Conservation (phyloP, 176 grass and related monocot genomes). For the Musa schizocarpa region DNA sequence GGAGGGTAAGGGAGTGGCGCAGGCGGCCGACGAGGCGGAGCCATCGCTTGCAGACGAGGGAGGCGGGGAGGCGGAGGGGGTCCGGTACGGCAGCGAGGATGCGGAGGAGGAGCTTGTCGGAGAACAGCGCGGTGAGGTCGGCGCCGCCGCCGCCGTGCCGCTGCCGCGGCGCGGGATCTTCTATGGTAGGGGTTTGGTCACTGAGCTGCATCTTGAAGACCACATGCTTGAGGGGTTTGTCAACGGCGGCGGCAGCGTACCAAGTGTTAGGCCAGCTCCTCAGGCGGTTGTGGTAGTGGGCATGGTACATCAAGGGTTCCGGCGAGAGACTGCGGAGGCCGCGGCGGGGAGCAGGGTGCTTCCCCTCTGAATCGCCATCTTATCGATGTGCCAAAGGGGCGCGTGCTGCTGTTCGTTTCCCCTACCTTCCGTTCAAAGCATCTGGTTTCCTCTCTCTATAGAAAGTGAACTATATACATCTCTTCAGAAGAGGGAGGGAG, state of each 20-base stretch:
- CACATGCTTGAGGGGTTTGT: conserved; percentile 23
- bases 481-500: too few relatives aligned
- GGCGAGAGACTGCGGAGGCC: not conserved
- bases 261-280: conserved; percentile 39
- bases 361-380: not conserved
- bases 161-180: not conserved
- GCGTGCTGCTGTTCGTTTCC: too few relatives aligned
- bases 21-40: conserved; percentile 61
- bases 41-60: conserved; percentile 84
- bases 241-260: conserved; percentile 1
- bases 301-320: conserved; percentile 33
- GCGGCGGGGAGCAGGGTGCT: not conserved
- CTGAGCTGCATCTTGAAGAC: conserved; percentile 18
- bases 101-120: conserved; percentile 52
- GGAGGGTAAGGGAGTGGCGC: conserved; percentile 52
- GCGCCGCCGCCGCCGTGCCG: not conserved
- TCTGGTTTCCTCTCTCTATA: too few relatives aligned
- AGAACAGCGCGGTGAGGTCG: conserved; percentile 14
- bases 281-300: conserved; percentile 16
- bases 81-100: conserved; percentile 49
- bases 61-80: conserved; percentile 34
- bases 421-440: too few relatives aligned
- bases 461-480: too few relatives aligned
- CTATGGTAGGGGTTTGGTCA: conserved; percentile 42
- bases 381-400: too few relatives aligned